Evolutionary conservation across 192 early-diverging fungal genomes (phyloP).

Genomic region (Backusella parvicylindrica): DNA sequence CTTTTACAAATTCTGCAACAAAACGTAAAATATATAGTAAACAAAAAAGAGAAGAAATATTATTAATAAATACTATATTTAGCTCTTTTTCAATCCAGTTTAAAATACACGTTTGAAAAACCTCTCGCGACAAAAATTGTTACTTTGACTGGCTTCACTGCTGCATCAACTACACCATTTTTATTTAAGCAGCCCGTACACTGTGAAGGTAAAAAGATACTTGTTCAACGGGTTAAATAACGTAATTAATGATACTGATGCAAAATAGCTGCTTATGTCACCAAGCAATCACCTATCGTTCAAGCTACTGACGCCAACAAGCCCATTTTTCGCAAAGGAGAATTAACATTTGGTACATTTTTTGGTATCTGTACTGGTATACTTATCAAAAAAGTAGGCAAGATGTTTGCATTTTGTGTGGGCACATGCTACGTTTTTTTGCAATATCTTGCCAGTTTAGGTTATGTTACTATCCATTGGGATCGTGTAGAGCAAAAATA

Average conservation of each 20-base stretch:
- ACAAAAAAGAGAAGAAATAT: neutral
- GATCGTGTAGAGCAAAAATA: constrained; percentile 28
- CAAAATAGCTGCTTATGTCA: neutral
- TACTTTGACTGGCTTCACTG: neutral
- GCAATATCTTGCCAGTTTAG: constrained; percentile 32
- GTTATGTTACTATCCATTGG: constrained; percentile 42
- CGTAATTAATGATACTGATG: neutral
- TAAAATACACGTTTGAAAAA: neutral
- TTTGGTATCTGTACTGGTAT: constrained; percentile 46
- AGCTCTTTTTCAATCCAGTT: neutral
- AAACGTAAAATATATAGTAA: neutral
- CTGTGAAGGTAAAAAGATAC: constrained; percentile 8
- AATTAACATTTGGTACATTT: constrained; percentile 42
- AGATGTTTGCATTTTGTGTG: constrained; percentile 39
- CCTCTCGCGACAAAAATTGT: neutral
- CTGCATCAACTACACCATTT: neutral
- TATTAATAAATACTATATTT: neutral
- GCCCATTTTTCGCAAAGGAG: constrained; percentile 34
- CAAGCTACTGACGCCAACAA: constrained; percentile 11
- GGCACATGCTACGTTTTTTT: constrained; percentile 39
- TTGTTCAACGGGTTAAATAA: neutral
- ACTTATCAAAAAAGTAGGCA: constrained; percentile 44
- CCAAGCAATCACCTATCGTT: neutral
- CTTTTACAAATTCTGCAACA: neutral
- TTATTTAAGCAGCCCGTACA: constrained; percentile 4